Base-by-base conservation (phyloP, 2,329 filamentous ascomycete genomes). In the Botrytis pseudocinerea region DNA sequence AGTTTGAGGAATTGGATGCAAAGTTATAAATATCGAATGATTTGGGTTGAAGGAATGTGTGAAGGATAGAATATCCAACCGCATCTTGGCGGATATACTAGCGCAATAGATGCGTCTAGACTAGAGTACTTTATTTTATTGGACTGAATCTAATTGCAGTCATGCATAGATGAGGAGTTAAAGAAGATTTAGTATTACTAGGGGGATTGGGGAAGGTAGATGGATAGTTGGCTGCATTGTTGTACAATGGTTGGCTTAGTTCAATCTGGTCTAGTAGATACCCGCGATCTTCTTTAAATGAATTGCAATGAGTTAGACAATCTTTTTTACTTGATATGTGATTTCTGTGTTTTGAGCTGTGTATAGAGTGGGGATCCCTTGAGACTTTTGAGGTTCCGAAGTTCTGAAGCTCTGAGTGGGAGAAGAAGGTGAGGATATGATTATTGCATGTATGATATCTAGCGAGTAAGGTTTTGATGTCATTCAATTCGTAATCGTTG, bases 1-100 rank as follows among this genome's bases (percentile, higher is more conserved):
- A 94, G 79, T 98, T 95, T 82, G 93, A 97, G 81, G 95, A 98
- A 74, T 85, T 91, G 74, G 93, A 93, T 76, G 84, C 93, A 22
- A 98, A 98, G 84, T 86, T 98, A 73, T 95, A 82, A 87, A 46
- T 28, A 28, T 57, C 5, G 51, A 16, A 4, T 14, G 14, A 32
- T 4, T 18, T 3, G 9, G 60, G n/a, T 54, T 32, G 51, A 7
- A 7, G 38, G 14, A 57, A 32, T 25, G 10, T 59, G 48, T 46
- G 22, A 54, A 69, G 20, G 20, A 62, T 62, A 63, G 59, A 61
- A 48, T 20, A 38, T 35, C 7, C 48, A 57, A 40, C n/a, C 32
- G 40, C 16, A 59, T 28, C 20, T 51, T 63, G 42, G 64, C 28
- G 69, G 32, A 38, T 64, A 35, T 48, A 64, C 46, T 6, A 38